Evolutionary conservation across 768 basidiomycete species (phyloP), one percentile per base, ranked within the genome.

Genomic region (Pleurotus tuoliensis): DNA sequence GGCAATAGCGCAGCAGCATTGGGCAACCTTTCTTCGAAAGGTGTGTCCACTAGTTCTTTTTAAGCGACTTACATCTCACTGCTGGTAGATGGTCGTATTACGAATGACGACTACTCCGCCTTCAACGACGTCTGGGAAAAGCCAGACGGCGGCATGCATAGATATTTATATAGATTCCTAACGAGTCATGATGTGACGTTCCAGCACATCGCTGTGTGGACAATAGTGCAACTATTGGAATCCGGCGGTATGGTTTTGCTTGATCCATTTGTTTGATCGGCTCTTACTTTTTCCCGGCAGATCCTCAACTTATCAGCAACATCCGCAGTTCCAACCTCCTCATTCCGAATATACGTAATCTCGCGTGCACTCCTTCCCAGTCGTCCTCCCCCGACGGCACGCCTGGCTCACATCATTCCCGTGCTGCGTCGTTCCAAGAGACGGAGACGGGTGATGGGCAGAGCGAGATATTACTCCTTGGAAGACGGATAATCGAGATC

Each of bases 161-260:
- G 82, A 58, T 99, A 99, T 73, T 79, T 99, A 44, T 88, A 92
- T 67, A 84, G 92, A 45, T 99, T 99, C 84, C 73, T 99, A 63
- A 92, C 85, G 41, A 95, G 92, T 66, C 77, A 90, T 5, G 97
- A 99, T 66, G 88, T 92, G 12, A 99, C 97, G 0, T 99, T 99
- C 87, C 95, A 98, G 70, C 97, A 99, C 67, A 99, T 98, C 60
- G 97, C 97, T 34, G 94, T 99, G 44, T 99, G 97, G 97, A 98
- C 97, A 0, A 95, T 98, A 62, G 95, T 98, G 22, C 97, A 99
- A 67, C 75, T 99, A 18, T 79, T 99, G 24, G 97, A 99, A 69
- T 96, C 96, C n/a, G 91, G 92, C 59, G 92, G 90, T 91, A 61
- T 43, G 76, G 62, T 1, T 15, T 3, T 39, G 1, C 16, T 6